These are phyloP conservation scores for Lactifluus rugatus DNA, from an alignment of 768 basidiomycete species.

Conservation along the genomic window DNA sequence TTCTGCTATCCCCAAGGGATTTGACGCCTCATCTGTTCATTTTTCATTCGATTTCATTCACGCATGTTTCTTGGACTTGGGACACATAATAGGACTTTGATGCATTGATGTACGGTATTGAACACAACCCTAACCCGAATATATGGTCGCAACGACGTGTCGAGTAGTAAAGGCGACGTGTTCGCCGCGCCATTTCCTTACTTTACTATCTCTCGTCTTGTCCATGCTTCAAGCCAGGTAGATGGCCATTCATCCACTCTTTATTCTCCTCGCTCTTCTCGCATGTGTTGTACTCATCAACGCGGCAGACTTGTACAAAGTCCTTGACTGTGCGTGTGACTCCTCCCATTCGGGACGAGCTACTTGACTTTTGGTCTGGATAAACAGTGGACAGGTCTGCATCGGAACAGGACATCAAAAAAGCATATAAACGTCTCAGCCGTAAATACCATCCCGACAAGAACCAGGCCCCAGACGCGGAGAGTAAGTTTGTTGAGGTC, in stretches of 20 bases:
- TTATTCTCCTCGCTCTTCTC: conserved; percentile 26
- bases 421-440: conserved; percentile 85
- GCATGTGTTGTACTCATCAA: conserved; percentile 28
- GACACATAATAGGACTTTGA: neutral
- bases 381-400: conserved; percentile 58
- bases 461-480: conserved; percentile 75
- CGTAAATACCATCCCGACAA: conserved; percentile 93
- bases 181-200: neutral
- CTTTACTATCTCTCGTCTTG: neutral
- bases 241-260: conserved; percentile 24
- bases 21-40: too few species aligned
- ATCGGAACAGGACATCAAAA: conserved; percentile 80
- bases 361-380: conserved; percentile 19
- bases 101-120: neutral
- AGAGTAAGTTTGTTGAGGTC: conserved; percentile 83
- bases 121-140: conserved; percentile 9
- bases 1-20: neutral
- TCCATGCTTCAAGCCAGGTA: conserved; percentile 15
- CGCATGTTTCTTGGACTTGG: conserved; percentile 5
- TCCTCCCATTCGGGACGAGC: conserved; percentile 22
- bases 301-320: conserved; percentile 74
- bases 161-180: neutral
- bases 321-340: conserved; percentile 59
- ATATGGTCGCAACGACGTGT: conserved; percentile 12
- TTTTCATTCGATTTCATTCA: neutral